Conservation (phyloP, 2,329 filamentous ascomycete genomes). For the Ilyonectria sp. region DNA sequence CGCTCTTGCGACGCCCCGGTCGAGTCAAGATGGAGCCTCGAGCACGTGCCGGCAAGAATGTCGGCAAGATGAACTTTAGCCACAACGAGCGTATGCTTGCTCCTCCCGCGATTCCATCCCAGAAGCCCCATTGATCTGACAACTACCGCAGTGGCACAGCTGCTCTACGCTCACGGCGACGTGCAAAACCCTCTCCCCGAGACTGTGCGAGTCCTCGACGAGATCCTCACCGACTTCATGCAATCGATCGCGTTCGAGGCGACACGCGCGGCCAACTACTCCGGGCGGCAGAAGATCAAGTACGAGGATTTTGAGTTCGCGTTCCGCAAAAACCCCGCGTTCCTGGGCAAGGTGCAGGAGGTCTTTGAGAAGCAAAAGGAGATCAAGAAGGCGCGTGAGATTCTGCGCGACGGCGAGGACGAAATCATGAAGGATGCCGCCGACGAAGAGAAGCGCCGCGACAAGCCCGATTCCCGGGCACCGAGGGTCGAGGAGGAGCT, state of each 20-base stretch:
- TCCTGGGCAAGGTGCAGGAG: conserved; percentile 91
- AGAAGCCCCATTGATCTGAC: conserved; percentile 1
- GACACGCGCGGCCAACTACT: conserved; percentile 86
- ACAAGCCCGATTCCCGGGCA: conserved; percentile 48
- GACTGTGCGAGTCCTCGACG: conserved; percentile 90
- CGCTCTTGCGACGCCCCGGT: conserved; percentile 24
- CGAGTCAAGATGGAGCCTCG: conserved; percentile 78
- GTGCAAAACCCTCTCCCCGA: conserved; percentile 83
- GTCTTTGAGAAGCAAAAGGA: conserved; percentile 90
- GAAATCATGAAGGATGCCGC: conserved; percentile 70
- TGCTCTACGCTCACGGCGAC: conserved; percentile 88
- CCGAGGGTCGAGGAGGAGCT: conserved; percentile 64
- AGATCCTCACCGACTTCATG: conserved; percentile 97
- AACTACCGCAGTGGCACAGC: conserved; percentile 71
- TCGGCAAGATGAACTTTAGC: conserved; percentile 86
- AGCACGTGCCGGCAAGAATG: conserved; percentile 83
- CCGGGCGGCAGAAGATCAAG: conserved; percentile 95
- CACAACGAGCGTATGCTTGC: conserved; percentile 75
- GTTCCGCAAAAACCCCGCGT: conserved; percentile 85
- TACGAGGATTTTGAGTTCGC: conserved; percentile 98
- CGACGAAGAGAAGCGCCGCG: conserved; percentile 58
- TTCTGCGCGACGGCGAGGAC: conserved; percentile 77
- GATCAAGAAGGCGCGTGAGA: conserved; percentile 86
- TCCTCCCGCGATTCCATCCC: not conserved
- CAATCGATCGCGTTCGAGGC: conserved; percentile 94